Evolutionary conservation across 2,329 filamentous ascomycete species (phyloP).

Genomic region (Penicillium psychrosexuale): DNA sequence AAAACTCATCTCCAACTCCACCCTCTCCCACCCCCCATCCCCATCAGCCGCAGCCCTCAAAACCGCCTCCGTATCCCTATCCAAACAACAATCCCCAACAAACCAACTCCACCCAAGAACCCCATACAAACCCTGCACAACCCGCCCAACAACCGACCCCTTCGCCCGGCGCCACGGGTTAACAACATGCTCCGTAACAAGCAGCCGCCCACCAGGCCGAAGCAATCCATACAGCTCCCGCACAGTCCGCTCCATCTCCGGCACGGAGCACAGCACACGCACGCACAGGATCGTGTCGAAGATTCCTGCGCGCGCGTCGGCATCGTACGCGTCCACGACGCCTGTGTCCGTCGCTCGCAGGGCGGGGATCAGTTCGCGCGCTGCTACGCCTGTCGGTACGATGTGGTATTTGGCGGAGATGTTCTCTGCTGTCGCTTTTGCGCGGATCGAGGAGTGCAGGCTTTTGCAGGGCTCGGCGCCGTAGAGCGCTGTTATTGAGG

Average conservation of each 20-base stretch:
- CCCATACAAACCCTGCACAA: slow-evolving; percentile 48
- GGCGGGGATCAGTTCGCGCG: slow-evolving; percentile 44
- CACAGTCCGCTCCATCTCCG: slow-evolving; percentile 46
- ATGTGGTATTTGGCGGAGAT: slow-evolving; percentile 51
- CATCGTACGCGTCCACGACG: slow-evolving; percentile 28
- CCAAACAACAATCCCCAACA: slow-evolving; percentile 51
- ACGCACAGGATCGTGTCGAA: slow-evolving; percentile 57
- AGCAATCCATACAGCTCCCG: slow-evolving; percentile 50
- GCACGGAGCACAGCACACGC: slow-evolving; percentile 55
- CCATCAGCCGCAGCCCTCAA: slow-evolving; percentile 42
- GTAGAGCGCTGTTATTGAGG: slow-evolving; percentile 49
- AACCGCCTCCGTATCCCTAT: slow-evolving; percentile 47
- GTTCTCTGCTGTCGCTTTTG: slow-evolving; percentile 41
- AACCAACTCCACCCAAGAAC: slow-evolving; percentile 52
- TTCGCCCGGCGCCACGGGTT: slow-evolving; percentile 50
- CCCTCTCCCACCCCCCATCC: slow-evolving; percentile 49
- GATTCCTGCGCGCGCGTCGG: slow-evolving; percentile 33
- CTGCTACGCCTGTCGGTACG: slow-evolving; percentile 48
- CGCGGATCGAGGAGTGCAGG: slow-evolving; percentile 47
- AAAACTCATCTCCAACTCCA: slow-evolving; percentile 46
- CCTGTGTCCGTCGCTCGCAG: slow-evolving; percentile 18
- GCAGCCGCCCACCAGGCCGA: slow-evolving; percentile 54
- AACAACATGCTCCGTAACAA: slow-evolving; percentile 56
- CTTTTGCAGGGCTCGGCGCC: slow-evolving; percentile 53
- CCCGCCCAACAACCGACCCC: slow-evolving; percentile 45